Evolutionary conservation across 2,329 filamentous ascomycete genomes (phyloP), one percentile per base, ranked within the genome.

Genomic region (Aspergillus ruber): DNA sequence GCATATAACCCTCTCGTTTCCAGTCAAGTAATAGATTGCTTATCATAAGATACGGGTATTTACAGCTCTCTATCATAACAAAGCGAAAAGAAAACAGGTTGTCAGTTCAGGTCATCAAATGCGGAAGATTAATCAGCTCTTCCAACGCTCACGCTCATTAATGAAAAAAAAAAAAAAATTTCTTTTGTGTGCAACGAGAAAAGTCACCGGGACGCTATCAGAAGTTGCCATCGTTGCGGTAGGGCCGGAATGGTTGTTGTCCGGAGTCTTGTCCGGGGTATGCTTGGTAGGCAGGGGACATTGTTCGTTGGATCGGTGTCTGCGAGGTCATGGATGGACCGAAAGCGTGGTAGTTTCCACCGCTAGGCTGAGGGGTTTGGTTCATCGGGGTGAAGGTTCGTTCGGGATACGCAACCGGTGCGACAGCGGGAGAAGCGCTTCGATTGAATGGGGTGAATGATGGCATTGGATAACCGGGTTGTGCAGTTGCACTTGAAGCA

Each of bases 111-210:
- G 50, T 60, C 60, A 57, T 65, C 43, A 57, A 33, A 33, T 50
- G 50, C 55, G 60, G 55, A 57, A 55, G 50, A 57, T 50, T 57
- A 39, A 53, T 45, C 61, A 56, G 62, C 60, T 63, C 49, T 54
- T 57, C 56, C 50, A 47, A 44, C 9, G 21, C 21, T 45, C 40
- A 23, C 18, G 12, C 7, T 29, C 17, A 17, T 35, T n/a, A 9
- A 35, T 15, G 23, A 20, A 17, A 15, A 17, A 42, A 2, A 21
- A 10, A 9, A 15, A 9, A 23, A 9, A 17, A 39, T 52, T 54
- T 40, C 53, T 56, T 32, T 60, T 46, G 1, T 57, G 41, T 32
- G 13, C n/a, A 25, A 15, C 41, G 25, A 29, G 6, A 3, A 9
- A n/a, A 25, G 27, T 17, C 47, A 42, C 54, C 27, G 58, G 49